Base-by-base conservation (phyloP, 129 eudicot species). In the Pittosporum tobira region DNA sequence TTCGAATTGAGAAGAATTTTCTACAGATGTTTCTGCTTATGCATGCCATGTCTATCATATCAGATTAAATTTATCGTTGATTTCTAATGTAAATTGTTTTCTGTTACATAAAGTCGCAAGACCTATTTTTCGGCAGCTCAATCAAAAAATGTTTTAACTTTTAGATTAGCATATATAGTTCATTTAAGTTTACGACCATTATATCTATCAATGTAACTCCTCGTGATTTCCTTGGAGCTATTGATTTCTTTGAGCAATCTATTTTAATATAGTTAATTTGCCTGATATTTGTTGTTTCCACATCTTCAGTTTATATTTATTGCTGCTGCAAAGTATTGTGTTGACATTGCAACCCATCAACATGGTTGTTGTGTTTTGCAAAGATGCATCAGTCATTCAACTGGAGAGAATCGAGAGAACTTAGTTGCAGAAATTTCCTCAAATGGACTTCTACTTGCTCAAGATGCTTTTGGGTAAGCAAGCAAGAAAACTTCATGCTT, bases 281-380 rank as follows among this genome's bases (percentile, higher is more conserved):
- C n/a, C 30, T 51, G 11, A 22, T 1, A 26, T 19, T 18, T 26
- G 28, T 3, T 51, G 30, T 24, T 45, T 45, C 49, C 21, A 25
- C 22, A 66, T 23, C 52, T 81, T 60, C 91, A 89, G 97, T 85
- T 89, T 66, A 79, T 89, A 42, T 85, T 79, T 59, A 77, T 69
- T 59, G 86, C 85, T 53, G 97, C 95, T 72, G 79, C 88, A 49
- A 85, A 77, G 48, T 70, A 66, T 59, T 85, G 95, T 68, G 83
- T 89, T 5, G 97, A 89, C 14, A 79, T 89, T 8, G 97, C 93
- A 9, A 85, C 95, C 9, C 93, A 85, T 76, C 88, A 83, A 47
- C 86, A 82, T 43, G 97, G 97, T 14, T 89, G 97, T 31, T 85
- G 94, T 38, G 97, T 89, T 61, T 71, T 89, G 49, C 95, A 85